phyloP scores from a whole-genome alignment of 495 filamentous ascomycete species.

The Penicillium diatomitis region DNA sequence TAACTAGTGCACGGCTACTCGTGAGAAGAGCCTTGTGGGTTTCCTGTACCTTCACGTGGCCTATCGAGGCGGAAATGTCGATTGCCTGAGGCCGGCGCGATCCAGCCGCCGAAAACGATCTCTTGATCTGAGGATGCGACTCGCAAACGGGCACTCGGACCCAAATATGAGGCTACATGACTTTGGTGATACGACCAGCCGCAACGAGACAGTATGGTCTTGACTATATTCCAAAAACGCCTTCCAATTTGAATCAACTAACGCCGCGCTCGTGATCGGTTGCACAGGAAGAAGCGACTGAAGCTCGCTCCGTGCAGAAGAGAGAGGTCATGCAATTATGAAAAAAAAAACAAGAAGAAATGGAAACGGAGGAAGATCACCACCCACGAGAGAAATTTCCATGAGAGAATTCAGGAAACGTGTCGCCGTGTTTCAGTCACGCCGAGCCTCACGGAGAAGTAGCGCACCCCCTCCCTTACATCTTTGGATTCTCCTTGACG shows the following conservation, averaged over 20 bases:
- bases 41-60: neutral
- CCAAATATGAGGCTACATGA: no score
- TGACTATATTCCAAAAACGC: slow-evolving; percentile 2
- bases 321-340: slow-evolving; percentile 1
- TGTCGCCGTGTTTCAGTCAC: neutral
- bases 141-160: no score
- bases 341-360: neutral
- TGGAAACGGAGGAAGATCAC: no score
- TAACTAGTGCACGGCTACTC: neutral
- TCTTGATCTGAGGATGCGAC: no score
- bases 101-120: no score
- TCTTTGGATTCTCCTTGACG: slow-evolving; percentile 77
- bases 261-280: slow-evolving; percentile 20
- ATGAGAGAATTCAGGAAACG: neutral
- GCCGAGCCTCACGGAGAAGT: no score
- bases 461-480: slow-evolving; percentile 23
- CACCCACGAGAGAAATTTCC: no score
- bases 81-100: no score
- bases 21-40: neutral
- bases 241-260: slow-evolving; percentile 9
- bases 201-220: no score
- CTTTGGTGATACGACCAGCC: no score
- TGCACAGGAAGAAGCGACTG: slow-evolving; percentile 9
- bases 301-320: slow-evolving; percentile 9
- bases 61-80: neutral